These are phyloP conservation scores for Cladophialophora yegresii DNA, from an alignment of 2,329 filamentous ascomycete species.

Conservation along the genomic window DNA sequence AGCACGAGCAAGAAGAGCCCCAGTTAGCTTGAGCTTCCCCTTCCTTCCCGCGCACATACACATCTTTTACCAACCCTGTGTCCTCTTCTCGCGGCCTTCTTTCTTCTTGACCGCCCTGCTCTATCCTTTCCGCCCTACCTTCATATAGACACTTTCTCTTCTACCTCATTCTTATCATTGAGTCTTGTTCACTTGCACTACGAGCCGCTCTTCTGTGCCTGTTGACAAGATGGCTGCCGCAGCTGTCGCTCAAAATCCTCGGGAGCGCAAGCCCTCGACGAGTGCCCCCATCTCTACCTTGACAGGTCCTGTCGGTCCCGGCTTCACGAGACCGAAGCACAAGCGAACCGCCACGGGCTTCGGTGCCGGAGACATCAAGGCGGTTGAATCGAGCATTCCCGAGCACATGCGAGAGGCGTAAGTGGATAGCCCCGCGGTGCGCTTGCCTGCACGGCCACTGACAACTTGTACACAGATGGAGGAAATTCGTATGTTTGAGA, in stretches of 20 bases:
- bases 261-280: constrained; percentile 79
- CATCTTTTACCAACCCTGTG: constrained; percentile 4
- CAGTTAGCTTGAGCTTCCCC: constrained; percentile 9
- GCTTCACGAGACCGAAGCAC: constrained; percentile 89
- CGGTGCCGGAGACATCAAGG: constrained; percentile 87
- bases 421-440: constrained; percentile 46
- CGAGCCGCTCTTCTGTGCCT: background rate
- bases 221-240: constrained; percentile 25
- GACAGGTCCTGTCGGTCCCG: constrained; percentile 79
- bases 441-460: background rate
- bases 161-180: constrained; percentile 26
- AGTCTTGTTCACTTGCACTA: constrained; percentile 8
- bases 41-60: constrained; percentile 26
- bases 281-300: constrained; percentile 84
- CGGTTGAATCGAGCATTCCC: constrained; percentile 85
- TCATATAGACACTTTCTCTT: constrained; percentile 20
- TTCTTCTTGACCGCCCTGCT: constrained; percentile 31
- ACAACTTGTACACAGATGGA: constrained; percentile 52
- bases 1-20: background rate
- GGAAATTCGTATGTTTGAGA: constrained; percentile 45
- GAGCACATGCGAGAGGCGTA: constrained; percentile 82
- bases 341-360: constrained; percentile 96
- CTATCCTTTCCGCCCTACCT: constrained; percentile 18
- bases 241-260: constrained; percentile 44
- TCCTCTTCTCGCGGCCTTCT: constrained; percentile 7